phyloP scores from a whole-genome alignment of 768 basidiomycete species.

The Hydnum rufescens region DNA sequence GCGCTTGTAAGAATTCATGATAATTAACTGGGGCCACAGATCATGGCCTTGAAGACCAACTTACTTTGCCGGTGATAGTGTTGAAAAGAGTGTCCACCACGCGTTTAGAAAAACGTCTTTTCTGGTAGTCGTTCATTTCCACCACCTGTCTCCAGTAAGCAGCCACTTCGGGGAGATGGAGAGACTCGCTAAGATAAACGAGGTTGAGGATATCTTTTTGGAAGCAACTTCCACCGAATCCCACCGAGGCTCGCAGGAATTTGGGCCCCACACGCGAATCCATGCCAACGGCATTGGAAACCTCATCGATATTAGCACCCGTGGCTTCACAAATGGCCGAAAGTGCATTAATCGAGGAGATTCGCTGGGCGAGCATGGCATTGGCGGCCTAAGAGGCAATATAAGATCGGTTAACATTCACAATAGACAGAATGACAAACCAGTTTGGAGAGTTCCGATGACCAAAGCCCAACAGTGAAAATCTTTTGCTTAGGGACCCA shows the following conservation, averaged over 20 bases:
- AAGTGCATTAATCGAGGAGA: slow-evolving; percentile 93
- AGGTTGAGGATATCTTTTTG: slow-evolving; percentile 99
- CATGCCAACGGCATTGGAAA: slow-evolving; percentile 80
- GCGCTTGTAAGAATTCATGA: slow-evolving; percentile 26
- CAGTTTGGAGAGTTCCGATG: slow-evolving; percentile 93
- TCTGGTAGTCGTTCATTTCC: slow-evolving; percentile 98
- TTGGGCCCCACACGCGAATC: slow-evolving; percentile 87
- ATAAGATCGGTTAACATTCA: too few species aligned
- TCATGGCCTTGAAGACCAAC: slow-evolving; percentile 9
- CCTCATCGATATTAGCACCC: slow-evolving; percentile 96
- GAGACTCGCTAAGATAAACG: slow-evolving; percentile 87
- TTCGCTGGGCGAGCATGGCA: slow-evolving; percentile 97
- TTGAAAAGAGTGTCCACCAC: slow-evolving; percentile 98
- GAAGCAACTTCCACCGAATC: slow-evolving; percentile 98
- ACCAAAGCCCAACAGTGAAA: slow-evolving; percentile 93
- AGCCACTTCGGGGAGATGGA: slow-evolving; percentile 91
- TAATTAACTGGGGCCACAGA: background rate
- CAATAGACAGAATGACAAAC: too few species aligned
- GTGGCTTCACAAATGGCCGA: slow-evolving; percentile 98
- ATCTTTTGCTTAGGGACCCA: slow-evolving; percentile 85
- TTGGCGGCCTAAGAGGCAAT: slow-evolving; percentile 60
- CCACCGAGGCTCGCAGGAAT: slow-evolving; percentile 89
- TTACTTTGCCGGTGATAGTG: slow-evolving; percentile 85
- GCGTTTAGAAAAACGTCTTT: slow-evolving; percentile 82
- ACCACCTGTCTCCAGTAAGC: slow-evolving; percentile 96